A percentile compares a stretch with the other conserved stretches of the same genome.
Conservation (phyloP, 495 filamentous ascomycete species). For the Glutinoglossum americanum region DNA sequence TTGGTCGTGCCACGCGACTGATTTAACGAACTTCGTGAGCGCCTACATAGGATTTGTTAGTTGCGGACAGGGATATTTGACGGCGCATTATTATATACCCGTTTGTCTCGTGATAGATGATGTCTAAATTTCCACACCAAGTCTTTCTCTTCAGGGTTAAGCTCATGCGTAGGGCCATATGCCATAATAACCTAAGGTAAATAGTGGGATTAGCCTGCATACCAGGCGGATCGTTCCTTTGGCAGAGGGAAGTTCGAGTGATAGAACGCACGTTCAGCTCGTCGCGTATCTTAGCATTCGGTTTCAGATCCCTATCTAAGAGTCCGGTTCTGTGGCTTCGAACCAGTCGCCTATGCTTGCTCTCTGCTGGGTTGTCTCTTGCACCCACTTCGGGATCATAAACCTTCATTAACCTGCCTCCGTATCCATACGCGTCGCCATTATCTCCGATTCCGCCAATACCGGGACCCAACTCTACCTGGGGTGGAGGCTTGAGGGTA, state of each 20-base stretch:
- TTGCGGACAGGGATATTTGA: not conserved
- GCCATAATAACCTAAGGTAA: conserved; percentile 40
- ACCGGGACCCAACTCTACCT: conserved; percentile 60
- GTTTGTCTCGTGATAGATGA: conserved; percentile 78
- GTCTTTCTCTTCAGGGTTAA: conserved; percentile 82
- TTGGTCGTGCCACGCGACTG: conserved; percentile 79
- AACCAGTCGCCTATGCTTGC: conserved; percentile 79
- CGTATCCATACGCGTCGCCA: conserved; percentile 28
- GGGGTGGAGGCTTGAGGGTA: conserved; percentile 51
- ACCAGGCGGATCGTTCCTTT: not conserved
- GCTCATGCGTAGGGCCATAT: conserved; percentile 75
- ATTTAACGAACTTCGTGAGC: conserved; percentile 93
- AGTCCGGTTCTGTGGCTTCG: conserved; percentile 84
- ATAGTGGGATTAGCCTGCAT: not conserved
- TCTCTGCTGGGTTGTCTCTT: conserved; percentile 81
- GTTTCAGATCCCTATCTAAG: conserved; percentile 80
- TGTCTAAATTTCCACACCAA: conserved; percentile 92
- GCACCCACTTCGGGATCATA: conserved; percentile 88
- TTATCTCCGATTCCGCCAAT: conserved; percentile 39
- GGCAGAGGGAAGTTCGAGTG: not conserved
- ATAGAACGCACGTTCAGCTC: conserved; percentile 41
- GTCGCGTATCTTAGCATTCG: conserved; percentile 89
- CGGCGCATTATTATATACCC: conserved; percentile 13
- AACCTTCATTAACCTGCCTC: conserved; percentile 47
- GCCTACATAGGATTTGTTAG: conserved; percentile 21